Percentiles rank a stretch among this genome's conserved stretches.
These are phyloP conservation scores for Trichoderma orchidacearum DNA, from an alignment of 495 filamentous ascomycete genomes.

Conservation along the genomic window DNA sequence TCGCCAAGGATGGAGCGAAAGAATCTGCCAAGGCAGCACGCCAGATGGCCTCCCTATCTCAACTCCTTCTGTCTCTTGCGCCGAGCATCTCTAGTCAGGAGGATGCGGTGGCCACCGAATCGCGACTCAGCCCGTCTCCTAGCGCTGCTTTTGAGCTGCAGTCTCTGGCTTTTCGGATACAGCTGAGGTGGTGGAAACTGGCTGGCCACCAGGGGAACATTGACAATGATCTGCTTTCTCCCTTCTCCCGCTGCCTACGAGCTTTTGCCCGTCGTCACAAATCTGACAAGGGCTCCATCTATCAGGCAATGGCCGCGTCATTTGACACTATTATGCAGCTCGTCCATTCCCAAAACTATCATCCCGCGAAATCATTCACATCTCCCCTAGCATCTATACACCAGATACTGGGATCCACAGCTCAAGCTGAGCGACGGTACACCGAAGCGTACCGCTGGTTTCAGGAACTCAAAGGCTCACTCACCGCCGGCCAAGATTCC, in stretches of 20 bases:
- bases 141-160: constrained; percentile 50
- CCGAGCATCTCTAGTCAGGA: constrained; percentile 40
- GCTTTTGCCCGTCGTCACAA: constrained; percentile 44
- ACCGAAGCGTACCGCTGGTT: constrained; percentile 36
- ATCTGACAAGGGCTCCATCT: constrained; percentile 24
- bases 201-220: constrained; percentile 54
- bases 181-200: constrained; percentile 57
- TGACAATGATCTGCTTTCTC: constrained; percentile 54
- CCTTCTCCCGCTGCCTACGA: constrained; percentile 51
- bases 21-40: constrained; percentile 46
- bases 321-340: constrained; percentile 13
- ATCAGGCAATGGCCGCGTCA: constrained; percentile 14
- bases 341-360: constrained; percentile 11
- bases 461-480: constrained; percentile 18
- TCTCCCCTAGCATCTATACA: constrained; percentile 21
- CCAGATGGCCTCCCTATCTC: constrained; percentile 58
- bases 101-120: constrained; percentile 30
- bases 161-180: constrained; percentile 48
- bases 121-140: constrained; percentile 42
- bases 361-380: constrained; percentile 12
- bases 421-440: constrained; percentile 28
- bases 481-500: constrained; percentile 20
- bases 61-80: constrained; percentile 49
- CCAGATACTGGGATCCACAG: constrained; percentile 23
- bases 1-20: constrained; percentile 29